Base-by-base conservation (phyloP, 1,139 yeast species). In the Sugiyamaella paludigena region DNA sequence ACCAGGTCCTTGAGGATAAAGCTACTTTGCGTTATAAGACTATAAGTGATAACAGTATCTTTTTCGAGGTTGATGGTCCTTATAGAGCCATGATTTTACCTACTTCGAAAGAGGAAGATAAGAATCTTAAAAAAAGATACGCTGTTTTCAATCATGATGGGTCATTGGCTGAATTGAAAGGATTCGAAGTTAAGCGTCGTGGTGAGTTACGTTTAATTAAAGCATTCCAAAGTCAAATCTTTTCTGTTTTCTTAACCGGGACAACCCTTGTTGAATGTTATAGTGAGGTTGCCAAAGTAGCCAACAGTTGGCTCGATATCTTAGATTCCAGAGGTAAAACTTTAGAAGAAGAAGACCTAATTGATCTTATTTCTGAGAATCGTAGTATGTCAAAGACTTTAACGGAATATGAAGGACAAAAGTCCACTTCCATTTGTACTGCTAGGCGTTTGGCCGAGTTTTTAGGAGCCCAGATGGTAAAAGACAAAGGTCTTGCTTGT, bases 11-110 rank as follows among this genome's bases (percentile, higher is more conserved):
- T 47, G 79, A 79, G 1, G 96, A 91, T 62, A 81, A 87, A 0
- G 75, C 74, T 1, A 77, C 74, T 9, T 78, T 81, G 65, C 80
- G 79, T 56, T 92, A 91, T 67, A 80, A 83, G 47, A 85, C 91
- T 0, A 79, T 78, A 49, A 83, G 94, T 16, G 98, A 94, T 62
- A 94, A 94, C 66, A 86, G 97, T 16, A 94, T 94, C 66, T 92
- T 92, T 69, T 94, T 94, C 61, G 99, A 94, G 67, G 96, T 94
- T 26, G 99, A 94, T 73, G 99, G 99, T 10, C 99, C 99, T 0
- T 94, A 94, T 67, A 86, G 83, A 61, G 98, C 98, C 0, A 94
- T 94, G 98, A 80, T 94, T 52, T 75, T 94, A 50, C 99, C 99
- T 8, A 89, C 98, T 0, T 92, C 98, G 0, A 88, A 88, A 58